Base-by-base conservation (phyloP, 306 rosid species). In the Styphnolobium japonicum region DNA sequence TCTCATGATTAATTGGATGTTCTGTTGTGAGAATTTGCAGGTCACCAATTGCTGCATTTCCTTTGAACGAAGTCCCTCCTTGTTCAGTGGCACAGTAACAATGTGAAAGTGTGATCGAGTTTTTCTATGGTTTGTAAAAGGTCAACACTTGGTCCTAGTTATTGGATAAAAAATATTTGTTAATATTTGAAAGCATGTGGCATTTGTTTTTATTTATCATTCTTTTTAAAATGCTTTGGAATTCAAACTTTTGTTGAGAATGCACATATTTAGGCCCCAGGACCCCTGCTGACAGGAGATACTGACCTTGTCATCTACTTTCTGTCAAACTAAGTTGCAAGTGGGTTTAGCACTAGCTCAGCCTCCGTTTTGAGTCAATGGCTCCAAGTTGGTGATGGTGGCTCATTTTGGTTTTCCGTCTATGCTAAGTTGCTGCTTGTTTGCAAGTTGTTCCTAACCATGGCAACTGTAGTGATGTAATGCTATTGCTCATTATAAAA, bases 11-110 rank as follows among this genome's bases (percentile, higher is more conserved):
- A 56, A 57, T 51, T 75, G 56, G 48, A 52, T 10, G 48, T 43
- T 45, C 0, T 40, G 16, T 78, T 70, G 12, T 68, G 56, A 49
- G 46, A 80, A 76, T 67, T 72, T 85, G 69, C 80, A 89, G 89
- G 83, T 16, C 29, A 10, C 66, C 75, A 3, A 33, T 31, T 62
- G 55, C 81, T 25, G 5, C 21, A 14, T 4, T 67, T 23, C 71
- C 84, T 48, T 2, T 53, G 43, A 73, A 25, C 7, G 78, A 64
- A 73, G 67, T 21, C 33, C 61, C 86, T 40, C 25, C 81, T 4
- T 69, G 76, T 62, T 75, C 86, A 2, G 82, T 60, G 63, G 57
- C 85, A 6, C 88, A 77, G 58, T 76, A 55, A 39, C 4, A 42
- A 14, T 31, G 72, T 36, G 33, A 19, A 39, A 15, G 1, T 73